These are phyloP conservation scores for Malassezia japonica DNA, from an alignment of 1,284 basidiomycete species.

Conservation along the genomic window DNA sequence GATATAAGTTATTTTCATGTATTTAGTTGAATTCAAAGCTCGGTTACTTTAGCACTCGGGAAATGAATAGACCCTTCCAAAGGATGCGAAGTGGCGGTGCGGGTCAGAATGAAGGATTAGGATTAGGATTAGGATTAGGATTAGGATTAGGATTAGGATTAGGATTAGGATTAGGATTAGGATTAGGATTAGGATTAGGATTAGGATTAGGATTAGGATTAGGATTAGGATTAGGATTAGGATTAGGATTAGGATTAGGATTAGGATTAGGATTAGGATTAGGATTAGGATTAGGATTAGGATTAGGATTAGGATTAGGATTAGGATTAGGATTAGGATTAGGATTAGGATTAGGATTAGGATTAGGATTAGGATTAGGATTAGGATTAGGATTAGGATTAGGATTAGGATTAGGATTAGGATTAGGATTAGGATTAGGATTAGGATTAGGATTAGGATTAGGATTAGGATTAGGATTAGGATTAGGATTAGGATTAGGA, in stretches of 20 bases:
- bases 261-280: neutral
- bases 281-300: neutral
- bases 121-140: neutral
- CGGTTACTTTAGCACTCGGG: neutral
- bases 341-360: neutral
- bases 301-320: neutral
- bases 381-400: slow-evolving; percentile 1
- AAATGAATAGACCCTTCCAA: neutral
- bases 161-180: neutral
- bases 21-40: too few relatives aligned
- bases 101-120: neutral
- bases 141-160: neutral
- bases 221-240: neutral
- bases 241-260: neutral
- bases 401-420: neutral
- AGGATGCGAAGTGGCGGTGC: too few relatives aligned
- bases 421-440: neutral
- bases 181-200: neutral
- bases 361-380: slow-evolving; percentile 4
- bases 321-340: slow-evolving; percentile 1
- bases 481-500: neutral
- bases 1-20: too few relatives aligned
- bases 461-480: neutral
- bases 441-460: neutral
- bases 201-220: neutral